Base-by-base conservation (phyloP, 305 asterid genomes). In the Rubia tinctorum region DNA sequence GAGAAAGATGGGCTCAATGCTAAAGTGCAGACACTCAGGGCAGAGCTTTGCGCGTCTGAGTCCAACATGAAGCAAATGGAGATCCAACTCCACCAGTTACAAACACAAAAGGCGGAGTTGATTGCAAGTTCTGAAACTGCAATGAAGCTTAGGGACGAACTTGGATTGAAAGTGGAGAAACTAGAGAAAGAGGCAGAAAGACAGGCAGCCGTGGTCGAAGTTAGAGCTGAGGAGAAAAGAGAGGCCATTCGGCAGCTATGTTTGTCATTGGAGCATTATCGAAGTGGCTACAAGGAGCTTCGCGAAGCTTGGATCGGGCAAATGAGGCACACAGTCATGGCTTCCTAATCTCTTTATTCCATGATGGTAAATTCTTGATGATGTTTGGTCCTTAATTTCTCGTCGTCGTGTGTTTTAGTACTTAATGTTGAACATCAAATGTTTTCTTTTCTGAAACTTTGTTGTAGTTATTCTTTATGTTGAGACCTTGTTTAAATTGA, bases 161-260 rank as follows among this genome's bases (percentile, higher is more conserved):
- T 88, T 15, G 81, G 73, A 55, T 73, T 76, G 34, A 81, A 85
- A 74, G 80, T 82, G 64, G 77, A 77, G 61, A 87, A 77, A 71
- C 77, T 93, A 22, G 89, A 88, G 81, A 78, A 82, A 49, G 91
- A 93, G 79, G 82, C 86, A 80, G 86, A 78, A 60, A 73, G 68
- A 78, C 93, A 91, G 74, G 83, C 79, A 8, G 74, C 7, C 6
- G 22, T 86, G 82, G 81, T 91, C 27, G 76, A 80, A n/a, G 94
- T 85, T 37, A 79, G 84, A 68, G 89, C 85, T 1, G 96, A 94
- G 81, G 96, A 83, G 75, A 94, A 93, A 81, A 84, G 93, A 84
- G 97, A 90, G 82, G 97, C 93, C 47, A 94, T 94, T 83, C 76
- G 97, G 72, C 98, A 94, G 87, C 90, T 91, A 7, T 86, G 97